A percentile compares a stretch with the other conserved stretches of the same genome.
These are phyloP conservation scores for Alternaria alternata DNA, from an alignment of 2,329 filamentous ascomycete species.

Conservation along the genomic window DNA sequence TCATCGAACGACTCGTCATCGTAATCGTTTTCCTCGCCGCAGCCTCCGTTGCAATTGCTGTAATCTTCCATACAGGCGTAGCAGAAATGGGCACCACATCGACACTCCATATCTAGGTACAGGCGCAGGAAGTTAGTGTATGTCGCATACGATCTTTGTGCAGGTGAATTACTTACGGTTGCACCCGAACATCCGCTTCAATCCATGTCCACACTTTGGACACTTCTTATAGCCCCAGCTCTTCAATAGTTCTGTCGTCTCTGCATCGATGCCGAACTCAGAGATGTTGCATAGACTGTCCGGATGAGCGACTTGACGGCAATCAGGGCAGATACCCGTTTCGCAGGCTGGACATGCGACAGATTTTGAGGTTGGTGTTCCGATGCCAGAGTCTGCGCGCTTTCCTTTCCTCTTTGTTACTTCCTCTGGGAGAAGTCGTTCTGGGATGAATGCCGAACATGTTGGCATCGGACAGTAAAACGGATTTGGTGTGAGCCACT, in stretches of 20 bases:
- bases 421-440: conserved; percentile 29
- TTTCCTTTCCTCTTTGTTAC: conserved; percentile 23
- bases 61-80: conserved; percentile 54
- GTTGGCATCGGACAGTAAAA: conserved; percentile 59
- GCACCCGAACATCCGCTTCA: conserved; percentile 60
- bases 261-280: conserved; percentile 45
- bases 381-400: conserved; percentile 38
- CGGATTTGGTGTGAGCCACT: conserved; percentile 56
- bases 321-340: conserved; percentile 54
- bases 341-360: conserved; percentile 57
- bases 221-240: conserved; percentile 60
- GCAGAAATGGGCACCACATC: conserved; percentile 61
- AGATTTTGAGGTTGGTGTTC: conserved; percentile 27
- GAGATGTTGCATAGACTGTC: conserved; percentile 46
- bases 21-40: conserved; percentile 33
- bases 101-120: conserved; percentile 53
- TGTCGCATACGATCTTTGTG: neutral
- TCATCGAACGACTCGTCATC: conserved; percentile 20
- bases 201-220: conserved; percentile 58
- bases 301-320: conserved; percentile 54
- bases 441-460: conserved; percentile 59
- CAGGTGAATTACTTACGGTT: conserved; percentile 39
- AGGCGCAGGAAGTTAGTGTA: neutral
- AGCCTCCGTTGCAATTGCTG: conserved; percentile 40
- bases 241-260: conserved; percentile 50